Base-by-base conservation (phyloP, 495 filamentous ascomycete genomes). In the Platismatia glauca region DNA sequence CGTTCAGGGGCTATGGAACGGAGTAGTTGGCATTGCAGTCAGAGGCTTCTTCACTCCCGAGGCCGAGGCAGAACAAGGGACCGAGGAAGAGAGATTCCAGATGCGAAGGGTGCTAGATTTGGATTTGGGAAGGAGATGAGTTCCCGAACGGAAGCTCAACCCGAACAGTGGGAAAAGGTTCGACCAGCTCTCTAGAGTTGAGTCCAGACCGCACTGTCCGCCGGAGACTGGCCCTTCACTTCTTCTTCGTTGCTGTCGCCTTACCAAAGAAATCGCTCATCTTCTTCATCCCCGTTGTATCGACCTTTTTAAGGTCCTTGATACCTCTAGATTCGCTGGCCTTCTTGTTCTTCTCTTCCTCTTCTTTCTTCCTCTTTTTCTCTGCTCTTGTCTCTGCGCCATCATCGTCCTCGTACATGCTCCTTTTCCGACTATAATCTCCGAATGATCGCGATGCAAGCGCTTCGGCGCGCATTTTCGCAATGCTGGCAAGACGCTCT, bases 231-330 rank as follows among this genome's bases (percentile, higher is more conserved):
- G 22, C 31, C 41, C 16, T 58, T 66, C 52, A 67, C 43, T 61
- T 58, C 22, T 63, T 68, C 58, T 67, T 65, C 38, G 43, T 29
- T 16, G 43, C 52, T 39, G 57, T 31, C 35, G 53, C 86, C 77
- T 92, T 96, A 43, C 80, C 82, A 72, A 98, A 98, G 72, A 97
- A 98, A 64, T 86, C 82, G 67, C 90, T 96, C 85, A 98, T 82
- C 79, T 96, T 97, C 80, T 89, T 90, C 94, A 99, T 99, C 33
- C 94, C 95, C 20, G 69, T 83, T 0, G 85, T 90, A 71, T 96
- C 88, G 18, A 89, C 93, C 76, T 97, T 97, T 71, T 86, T 87
- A 68, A 99, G 70, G 44, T 92, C 80, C 67, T 81, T 84, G 1
- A 96, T 83, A 0, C 82, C 91, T 24, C 82, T 78, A 66, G 87